A percentile compares a stretch with the other conserved stretches of the same genome.
Conservation (phyloP, 73 alveolate genomes). For the Paramecium bursaria region DNA sequence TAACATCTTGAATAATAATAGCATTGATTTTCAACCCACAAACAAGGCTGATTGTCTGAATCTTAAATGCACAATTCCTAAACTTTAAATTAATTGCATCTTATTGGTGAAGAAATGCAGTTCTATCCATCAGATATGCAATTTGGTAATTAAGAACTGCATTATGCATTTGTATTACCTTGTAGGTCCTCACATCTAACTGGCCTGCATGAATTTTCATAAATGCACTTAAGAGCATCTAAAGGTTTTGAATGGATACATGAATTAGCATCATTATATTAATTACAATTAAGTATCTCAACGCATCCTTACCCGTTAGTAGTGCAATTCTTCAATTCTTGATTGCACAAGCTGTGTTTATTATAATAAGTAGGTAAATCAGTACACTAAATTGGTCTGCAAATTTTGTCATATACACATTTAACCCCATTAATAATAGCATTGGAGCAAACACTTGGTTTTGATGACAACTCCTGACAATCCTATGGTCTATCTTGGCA, state of each 20-base stretch:
- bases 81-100: too few species aligned
- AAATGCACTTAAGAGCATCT: conserved; percentile 9
- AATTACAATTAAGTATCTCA: not conserved
- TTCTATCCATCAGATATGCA: not conserved
- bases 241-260: not conserved
- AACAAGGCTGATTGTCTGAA: not conserved
- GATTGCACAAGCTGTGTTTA: too few species aligned
- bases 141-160: not conserved
- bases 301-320: too few species aligned
- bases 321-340: too few species aligned
- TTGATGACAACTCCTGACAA: too few species aligned
- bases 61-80: not conserved
- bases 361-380: too few species aligned
- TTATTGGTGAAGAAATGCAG: too few species aligned
- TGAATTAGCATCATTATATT: not conserved
- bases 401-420: too few species aligned
- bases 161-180: not conserved
- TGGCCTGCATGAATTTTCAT: not conserved
- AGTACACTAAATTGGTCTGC: conserved; percentile 3
- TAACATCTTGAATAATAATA: not conserved
- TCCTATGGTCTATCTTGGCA: too few species aligned
- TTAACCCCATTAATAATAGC: too few species aligned
- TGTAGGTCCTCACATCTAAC: not conserved
- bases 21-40: not conserved
- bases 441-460: too few species aligned